Percentiles rank a stretch among this genome's conserved stretches.
Evolutionary conservation across 768 basidiomycete genomes (phyloP).

Genomic region (Artomyces pyxidatus): DNA sequence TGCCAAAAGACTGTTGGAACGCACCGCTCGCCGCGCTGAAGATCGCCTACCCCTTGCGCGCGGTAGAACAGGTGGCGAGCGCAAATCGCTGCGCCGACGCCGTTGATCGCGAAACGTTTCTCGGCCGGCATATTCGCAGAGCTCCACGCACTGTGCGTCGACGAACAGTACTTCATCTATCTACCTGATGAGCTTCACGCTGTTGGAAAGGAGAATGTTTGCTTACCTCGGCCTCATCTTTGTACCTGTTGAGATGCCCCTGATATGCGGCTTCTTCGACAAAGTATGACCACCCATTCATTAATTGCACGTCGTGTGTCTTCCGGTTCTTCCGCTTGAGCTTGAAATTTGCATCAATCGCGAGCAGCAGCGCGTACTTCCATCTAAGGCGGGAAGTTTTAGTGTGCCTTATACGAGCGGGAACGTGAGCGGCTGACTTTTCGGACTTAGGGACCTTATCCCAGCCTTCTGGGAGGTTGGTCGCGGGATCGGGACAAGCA

Average conservation of each 20-base stretch:
- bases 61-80: not conserved
- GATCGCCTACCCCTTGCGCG: not conserved
- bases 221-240: conserved; percentile 9
- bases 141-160: not conserved
- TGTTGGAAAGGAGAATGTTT: conserved; percentile 16
- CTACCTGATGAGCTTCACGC: not conserved
- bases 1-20: not conserved
- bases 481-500: conserved; percentile 18
- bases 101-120: conserved; percentile 1
- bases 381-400: not conserved
- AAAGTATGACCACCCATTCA: not conserved
- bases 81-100: conserved; percentile 7
- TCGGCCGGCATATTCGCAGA: conserved; percentile 1
- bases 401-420: not conserved
- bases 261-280: not conserved
- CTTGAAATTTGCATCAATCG: conserved; percentile 4
- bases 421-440: conserved; percentile 10
- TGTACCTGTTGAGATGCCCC: not conserved
- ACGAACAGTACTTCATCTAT: not conserved
- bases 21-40: not conserved
- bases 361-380: conserved; percentile 8
- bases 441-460: conserved; percentile 4
- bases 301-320: not conserved
- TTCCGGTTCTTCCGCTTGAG: not conserved
- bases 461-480: conserved; percentile 17